These are phyloP conservation scores for Micromonas commoda DNA, from an alignment of 139 green algal genomes.

Conservation along the genomic window DNA sequence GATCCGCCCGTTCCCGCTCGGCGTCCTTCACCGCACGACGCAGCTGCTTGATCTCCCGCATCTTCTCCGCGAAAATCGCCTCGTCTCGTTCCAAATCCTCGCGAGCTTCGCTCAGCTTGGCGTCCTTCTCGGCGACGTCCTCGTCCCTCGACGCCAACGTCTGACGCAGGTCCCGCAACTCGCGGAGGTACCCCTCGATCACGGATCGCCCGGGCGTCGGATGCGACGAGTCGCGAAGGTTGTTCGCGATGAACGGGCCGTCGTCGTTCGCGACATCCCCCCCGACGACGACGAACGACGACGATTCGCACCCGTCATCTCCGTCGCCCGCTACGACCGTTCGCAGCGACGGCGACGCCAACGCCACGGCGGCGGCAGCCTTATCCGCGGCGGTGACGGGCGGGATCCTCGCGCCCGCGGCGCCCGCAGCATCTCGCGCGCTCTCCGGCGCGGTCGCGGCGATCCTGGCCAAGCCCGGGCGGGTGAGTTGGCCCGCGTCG, in stretches of 20 bases:
- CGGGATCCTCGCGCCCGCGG: too few relatives aligned
- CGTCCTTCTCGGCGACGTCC: not conserved
- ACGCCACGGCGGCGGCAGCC: too few relatives aligned
- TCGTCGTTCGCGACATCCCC: too few relatives aligned
- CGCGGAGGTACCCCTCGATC: not conserved
- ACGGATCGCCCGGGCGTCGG: not conserved
- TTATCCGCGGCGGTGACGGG: too few relatives aligned
- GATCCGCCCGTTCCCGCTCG: not conserved
- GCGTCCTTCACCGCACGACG: conserved; percentile 25
- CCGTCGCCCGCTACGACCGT: too few relatives aligned
- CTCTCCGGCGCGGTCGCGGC: not conserved
- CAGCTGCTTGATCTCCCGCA: conserved; percentile 23
- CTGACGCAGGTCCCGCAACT: not conserved
- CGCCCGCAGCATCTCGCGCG: too few relatives aligned
- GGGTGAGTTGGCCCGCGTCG: not conserved
- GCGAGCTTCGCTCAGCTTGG: not conserved
- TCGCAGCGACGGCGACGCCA: not conserved
- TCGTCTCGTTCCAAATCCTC: conserved; percentile 7
- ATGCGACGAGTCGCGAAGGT: too few relatives aligned
- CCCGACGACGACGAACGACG: too few relatives aligned
- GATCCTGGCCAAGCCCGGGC: not conserved
- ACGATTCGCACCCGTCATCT: too few relatives aligned
- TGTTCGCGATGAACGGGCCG: too few relatives aligned
- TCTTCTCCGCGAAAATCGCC: conserved; percentile 11
- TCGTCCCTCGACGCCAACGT: not conserved